These are phyloP conservation scores for Lasiosphaeria miniovina DNA, from an alignment of 495 filamentous ascomycete species.

Conservation along the genomic window DNA sequence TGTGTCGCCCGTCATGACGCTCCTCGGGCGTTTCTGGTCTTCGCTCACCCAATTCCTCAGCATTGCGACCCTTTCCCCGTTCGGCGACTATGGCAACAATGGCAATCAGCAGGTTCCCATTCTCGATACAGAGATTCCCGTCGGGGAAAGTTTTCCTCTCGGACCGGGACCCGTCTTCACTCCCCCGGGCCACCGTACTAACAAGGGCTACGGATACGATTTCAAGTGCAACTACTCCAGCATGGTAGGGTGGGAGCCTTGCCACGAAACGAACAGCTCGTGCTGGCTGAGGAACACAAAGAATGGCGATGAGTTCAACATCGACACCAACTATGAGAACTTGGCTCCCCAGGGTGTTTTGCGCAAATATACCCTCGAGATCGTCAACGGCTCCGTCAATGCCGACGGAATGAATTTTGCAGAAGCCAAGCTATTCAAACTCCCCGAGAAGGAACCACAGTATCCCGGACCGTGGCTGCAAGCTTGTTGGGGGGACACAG, in stretches of 20 bases:
- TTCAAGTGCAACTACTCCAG: conserved; percentile 8
- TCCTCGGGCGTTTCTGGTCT: background rate
- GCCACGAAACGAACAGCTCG: background rate
- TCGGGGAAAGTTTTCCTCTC: background rate
- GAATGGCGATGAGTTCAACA: conserved; percentile 5
- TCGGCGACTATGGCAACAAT: background rate
- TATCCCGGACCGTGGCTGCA: conserved; percentile 52
- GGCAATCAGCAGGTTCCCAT: background rate
- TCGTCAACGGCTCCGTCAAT: background rate
- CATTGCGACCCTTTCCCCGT: background rate
- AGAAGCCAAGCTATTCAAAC: conserved; percentile 30
- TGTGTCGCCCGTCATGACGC: background rate
- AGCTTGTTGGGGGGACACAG: conserved; percentile 54
- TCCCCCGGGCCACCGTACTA: background rate
- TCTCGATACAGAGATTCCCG: background rate
- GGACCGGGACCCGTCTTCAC: conserved; percentile 6
- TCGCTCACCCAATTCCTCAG: background rate
- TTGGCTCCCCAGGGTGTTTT: conserved; percentile 3
- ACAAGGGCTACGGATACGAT: background rate
- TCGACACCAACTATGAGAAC: conserved; percentile 11
- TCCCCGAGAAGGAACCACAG: background rate
- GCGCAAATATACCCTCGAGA: conserved; percentile 6
- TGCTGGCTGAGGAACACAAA: conserved; percentile 8
- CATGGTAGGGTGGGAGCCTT: conserved; percentile 1
- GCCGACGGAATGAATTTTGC: conserved; percentile 9